Conservation (phyloP, 2,329 filamentous ascomycete genomes). For the Exophiala calicioides region DNA sequence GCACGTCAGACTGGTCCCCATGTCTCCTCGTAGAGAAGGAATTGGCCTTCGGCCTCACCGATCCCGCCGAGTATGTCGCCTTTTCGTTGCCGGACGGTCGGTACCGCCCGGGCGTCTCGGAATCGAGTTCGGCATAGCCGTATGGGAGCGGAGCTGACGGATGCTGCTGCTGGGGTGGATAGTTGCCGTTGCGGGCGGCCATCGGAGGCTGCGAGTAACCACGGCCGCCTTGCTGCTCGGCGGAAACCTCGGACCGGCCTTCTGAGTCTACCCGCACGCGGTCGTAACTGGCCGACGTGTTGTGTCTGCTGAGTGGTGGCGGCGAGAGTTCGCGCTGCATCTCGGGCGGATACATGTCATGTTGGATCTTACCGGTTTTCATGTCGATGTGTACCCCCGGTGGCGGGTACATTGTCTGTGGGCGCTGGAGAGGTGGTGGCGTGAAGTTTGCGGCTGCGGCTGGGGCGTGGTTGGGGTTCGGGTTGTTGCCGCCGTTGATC, state of each 20-base stretch:
- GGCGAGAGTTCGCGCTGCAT: slow-evolving; percentile 10
- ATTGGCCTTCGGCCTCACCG: slow-evolving; percentile 5
- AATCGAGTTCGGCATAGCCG: slow-evolving; percentile 20
- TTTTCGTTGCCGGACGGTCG: slow-evolving; percentile 14
- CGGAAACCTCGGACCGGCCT: not conserved
- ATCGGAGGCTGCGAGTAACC: slow-evolving; percentile 21
- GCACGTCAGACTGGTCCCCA: slow-evolving; percentile 1
- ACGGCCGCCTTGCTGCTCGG: not conserved
- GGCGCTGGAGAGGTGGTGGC: slow-evolving; percentile 16
- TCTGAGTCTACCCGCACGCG: not conserved
- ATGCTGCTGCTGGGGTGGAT: not conserved
- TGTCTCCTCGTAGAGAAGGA: slow-evolving; percentile 9
- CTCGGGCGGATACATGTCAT: slow-evolving; percentile 28
- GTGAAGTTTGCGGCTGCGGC: slow-evolving; percentile 10
- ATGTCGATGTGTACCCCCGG: slow-evolving; percentile 22
- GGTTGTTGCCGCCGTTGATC: slow-evolving; percentile 3
- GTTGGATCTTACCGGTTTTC: slow-evolving; percentile 26
- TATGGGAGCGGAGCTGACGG: slow-evolving; percentile 6
- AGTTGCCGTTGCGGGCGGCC: slow-evolving; percentile 12
- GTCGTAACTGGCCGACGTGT: too few relatives aligned
- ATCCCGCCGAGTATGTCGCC: not conserved
- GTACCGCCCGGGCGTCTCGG: slow-evolving; percentile 22
- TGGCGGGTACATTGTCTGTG: slow-evolving; percentile 19
- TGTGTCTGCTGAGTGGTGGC: too few relatives aligned
- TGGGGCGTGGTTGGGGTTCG: slow-evolving; percentile 2